Evolutionary conservation across 164 flowering plant genomes (phyloP), one percentile per base, ranked within the genome.

Genomic region (Nelumbo lutea): DNA sequence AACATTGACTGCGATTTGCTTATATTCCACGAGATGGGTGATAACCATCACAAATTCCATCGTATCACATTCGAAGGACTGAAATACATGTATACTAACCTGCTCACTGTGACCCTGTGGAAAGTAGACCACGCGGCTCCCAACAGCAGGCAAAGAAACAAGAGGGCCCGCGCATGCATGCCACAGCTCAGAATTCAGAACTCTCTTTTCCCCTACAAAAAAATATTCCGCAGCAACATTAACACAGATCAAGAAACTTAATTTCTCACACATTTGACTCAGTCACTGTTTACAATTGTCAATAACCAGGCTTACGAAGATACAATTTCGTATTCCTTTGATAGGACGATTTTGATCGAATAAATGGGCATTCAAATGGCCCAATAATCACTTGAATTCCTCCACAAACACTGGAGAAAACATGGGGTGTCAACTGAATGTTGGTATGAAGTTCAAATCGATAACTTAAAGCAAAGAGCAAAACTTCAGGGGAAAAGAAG

Each of bases 151-250:
- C 40, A 93, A 78, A 58, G 98, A 93, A 70, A 93, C 96, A 68
- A 93, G 96, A 76, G 98, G 98, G 46, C 98, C 98, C 45, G 98
- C 98, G 82, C 98, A 93, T 40, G 98, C 98, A 82, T 93, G 98
- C 98, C 98, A 93, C 38, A 93, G 96, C 73, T 93, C 98, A 59
- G 96, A 93, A 75, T 93, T 90, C 66, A 89, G 75, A 68, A 82
- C 85, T 77, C 86, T 78, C 80, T 78, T 88, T 67, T 92, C 96
- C 73, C 88, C 97, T 90, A 83, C 62, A 73, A 77, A 27, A 27
- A 27, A 63, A 61, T 59, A 61, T 63, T 56, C 13, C 70, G 50
- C 14, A 13, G 63, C 39, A 52, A 58, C 40, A 59, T 13, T 5
- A 40, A n/a, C 10, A 4, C 42, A 7, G 3, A 63, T 0, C 14